phyloP scores from a whole-genome alignment of 129 eudicot species.

The Lactuca saligna region DNA sequence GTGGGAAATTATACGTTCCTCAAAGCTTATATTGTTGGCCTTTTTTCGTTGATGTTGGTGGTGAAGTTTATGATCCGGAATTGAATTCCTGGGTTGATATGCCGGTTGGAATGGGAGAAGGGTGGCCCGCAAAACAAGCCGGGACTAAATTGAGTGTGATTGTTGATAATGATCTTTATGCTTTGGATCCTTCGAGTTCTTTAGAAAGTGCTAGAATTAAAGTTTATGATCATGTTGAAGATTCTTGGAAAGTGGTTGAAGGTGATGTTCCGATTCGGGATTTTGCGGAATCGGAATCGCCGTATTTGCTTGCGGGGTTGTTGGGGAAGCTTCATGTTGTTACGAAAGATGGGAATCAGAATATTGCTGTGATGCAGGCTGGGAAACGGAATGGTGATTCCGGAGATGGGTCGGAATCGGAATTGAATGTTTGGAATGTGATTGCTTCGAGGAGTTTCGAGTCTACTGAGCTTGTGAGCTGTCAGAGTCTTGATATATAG shows the following conservation, averaged over 20 bases:
- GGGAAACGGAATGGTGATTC: conserved; percentile 34
- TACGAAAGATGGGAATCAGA: conserved; percentile 74
- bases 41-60: conserved; percentile 96
- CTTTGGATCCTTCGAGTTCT: conserved; percentile 81
- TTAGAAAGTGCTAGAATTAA: conserved; percentile 85
- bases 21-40: conserved; percentile 99
- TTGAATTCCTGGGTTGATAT: conserved; percentile 83
- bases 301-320: conserved; percentile 73
- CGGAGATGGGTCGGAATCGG: conserved; percentile 32
- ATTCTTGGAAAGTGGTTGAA: conserved; percentile 82
- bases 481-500: conserved; percentile 84
- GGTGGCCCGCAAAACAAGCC: conserved; percentile 99
- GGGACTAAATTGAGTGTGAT: conserved; percentile 93
- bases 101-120: conserved; percentile 99
- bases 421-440: conserved; percentile 61
- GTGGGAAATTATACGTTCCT: conserved; percentile 88
- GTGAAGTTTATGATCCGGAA: conserved; percentile 94
- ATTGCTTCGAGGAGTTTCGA: conserved; percentile 61
- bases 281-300: conserved; percentile 80
- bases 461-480: conserved; percentile 80
- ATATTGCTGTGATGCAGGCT: conserved; percentile 78
- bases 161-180: conserved; percentile 87
- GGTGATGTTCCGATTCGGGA: conserved; percentile 81
- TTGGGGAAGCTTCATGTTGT: conserved; percentile 84
- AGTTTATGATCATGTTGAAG: conserved; percentile 67